These are phyloP conservation scores for Boehmeria nivea DNA, from an alignment of 306 rosid species.

Conservation along the genomic window DNA sequence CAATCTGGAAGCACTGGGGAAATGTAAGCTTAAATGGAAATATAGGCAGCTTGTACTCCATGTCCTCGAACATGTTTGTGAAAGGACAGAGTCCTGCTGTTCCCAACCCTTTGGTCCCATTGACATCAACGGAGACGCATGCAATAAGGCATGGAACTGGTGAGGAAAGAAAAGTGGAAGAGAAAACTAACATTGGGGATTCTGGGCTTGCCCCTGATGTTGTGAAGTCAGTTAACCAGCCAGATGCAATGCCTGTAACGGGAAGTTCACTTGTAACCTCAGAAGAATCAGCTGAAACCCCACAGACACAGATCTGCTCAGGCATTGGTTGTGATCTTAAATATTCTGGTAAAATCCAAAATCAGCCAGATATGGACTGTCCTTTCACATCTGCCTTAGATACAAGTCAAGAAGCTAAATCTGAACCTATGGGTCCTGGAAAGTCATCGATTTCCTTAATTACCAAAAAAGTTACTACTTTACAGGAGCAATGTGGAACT, in stretches of 20 bases:
- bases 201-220: conserved; percentile 35
- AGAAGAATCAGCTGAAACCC: conserved; percentile 52
- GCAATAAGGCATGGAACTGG: conserved; percentile 38
- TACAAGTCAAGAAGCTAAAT: conserved; percentile 26
- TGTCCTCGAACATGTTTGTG: conserved; percentile 21
- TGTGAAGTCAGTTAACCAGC: conserved; percentile 28
- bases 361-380: conserved; percentile 36
- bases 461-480: conserved; percentile 27
- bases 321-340: conserved; percentile 31
- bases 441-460: conserved; percentile 13
- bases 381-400: conserved; percentile 39
- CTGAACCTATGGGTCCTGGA: conserved; percentile 33
- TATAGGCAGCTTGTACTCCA: conserved; percentile 26
- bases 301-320: conserved; percentile 33
- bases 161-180: conserved; percentile 34
- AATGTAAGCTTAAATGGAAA: conserved; percentile 33
- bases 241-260: conserved; percentile 32
- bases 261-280: conserved; percentile 48
- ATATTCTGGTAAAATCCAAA: conserved; percentile 32
- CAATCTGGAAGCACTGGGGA: conserved; percentile 66
- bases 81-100: conserved; percentile 26
- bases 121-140: conserved; percentile 27
- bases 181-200: conserved; percentile 24
- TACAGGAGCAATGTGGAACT: conserved; percentile 25
- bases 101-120: conserved; percentile 26